Conservation (phyloP, 208 protist species). For the Angomonas deanei region DNA sequence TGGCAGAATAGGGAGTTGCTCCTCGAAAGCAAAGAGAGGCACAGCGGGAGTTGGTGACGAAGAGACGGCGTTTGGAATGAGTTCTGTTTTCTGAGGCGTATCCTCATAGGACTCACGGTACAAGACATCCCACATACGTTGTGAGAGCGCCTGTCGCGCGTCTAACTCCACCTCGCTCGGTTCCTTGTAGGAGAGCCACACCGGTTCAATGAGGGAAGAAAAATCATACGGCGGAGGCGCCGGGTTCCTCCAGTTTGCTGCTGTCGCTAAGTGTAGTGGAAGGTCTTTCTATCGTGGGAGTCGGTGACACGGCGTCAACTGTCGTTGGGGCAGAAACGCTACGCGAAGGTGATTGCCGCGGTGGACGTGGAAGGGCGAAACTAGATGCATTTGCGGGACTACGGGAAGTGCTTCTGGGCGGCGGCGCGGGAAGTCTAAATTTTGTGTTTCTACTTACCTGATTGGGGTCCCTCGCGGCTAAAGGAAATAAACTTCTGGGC, state of each 20-base stretch:
- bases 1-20: not conserved
- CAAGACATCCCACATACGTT: not conserved
- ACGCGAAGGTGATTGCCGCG: not conserved
- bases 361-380: not conserved
- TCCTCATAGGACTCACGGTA: not conserved
- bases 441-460: not conserved
- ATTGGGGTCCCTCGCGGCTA: not conserved
- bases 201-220: not conserved
- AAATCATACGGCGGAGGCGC: not conserved
- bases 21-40: not conserved
- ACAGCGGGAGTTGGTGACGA: too few relatives aligned
- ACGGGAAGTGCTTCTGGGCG: not conserved
- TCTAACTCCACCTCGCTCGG: not conserved
- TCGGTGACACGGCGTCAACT: too few relatives aligned
- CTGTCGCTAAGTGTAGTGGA: not conserved
- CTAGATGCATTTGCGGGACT: not conserved
- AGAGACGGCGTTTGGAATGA: not conserved
- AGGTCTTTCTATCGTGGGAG: not conserved
- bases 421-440: not conserved
- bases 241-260: not conserved
- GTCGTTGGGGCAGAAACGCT: not conserved
- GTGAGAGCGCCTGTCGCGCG: not conserved
- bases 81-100: too few relatives aligned
- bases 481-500: too few relatives aligned
- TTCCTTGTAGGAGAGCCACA: not conserved